phyloP scores from a whole-genome alignment of 2,329 filamentous ascomycete genomes.

The Aspergillus phoenicis region DNA sequence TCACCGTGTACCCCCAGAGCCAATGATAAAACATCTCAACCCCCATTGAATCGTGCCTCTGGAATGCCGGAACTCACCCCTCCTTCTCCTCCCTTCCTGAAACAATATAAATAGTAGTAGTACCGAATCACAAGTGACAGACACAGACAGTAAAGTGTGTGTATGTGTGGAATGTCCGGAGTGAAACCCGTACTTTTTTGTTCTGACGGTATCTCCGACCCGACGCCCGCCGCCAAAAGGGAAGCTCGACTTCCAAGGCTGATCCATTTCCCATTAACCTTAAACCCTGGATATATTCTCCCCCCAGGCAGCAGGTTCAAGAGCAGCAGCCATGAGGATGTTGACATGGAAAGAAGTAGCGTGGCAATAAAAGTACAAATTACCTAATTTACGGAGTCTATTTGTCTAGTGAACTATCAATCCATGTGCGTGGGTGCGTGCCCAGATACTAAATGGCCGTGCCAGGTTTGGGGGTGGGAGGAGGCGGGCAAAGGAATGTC shows the following conservation, averaged over 20 bases:
- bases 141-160: background rate
- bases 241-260: background rate
- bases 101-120: background rate
- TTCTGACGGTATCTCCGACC: background rate
- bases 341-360: background rate
- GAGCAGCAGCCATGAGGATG: background rate
- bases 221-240: background rate
- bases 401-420: too few species aligned
- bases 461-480: too few species aligned
- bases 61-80: background rate
- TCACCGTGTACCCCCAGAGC: background rate
- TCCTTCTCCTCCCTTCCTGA: background rate
- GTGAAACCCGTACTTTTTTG: background rate
- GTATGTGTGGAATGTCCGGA: background rate
- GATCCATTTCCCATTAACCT: constrained; percentile 1
- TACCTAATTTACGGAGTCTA: too few species aligned
- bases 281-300: background rate
- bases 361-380: background rate
- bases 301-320: background rate
- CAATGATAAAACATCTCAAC: background rate
- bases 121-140: background rate
- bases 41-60: background rate
- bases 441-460: too few species aligned
- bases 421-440: too few species aligned
- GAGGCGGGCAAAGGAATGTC: background rate